phyloP scores from a whole-genome alignment of 2,329 filamentous ascomycete species.

The Talaromyces funiculosus region DNA sequence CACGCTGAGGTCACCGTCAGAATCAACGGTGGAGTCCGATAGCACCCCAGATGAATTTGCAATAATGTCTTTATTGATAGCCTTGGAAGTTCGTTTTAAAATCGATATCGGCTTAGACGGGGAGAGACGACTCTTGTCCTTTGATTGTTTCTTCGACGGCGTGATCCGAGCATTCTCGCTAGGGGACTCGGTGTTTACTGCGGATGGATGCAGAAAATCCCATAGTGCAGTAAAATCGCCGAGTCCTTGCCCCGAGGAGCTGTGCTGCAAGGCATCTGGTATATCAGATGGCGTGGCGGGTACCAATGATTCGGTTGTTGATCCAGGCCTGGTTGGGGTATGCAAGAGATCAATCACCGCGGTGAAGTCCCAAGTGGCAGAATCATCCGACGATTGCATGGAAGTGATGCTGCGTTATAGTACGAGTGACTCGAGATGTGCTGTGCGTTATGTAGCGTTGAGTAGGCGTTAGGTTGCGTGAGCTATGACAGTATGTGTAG shows the following conservation, averaged over 20 bases:
- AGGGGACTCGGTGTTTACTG: neutral
- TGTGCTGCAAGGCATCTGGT: neutral
- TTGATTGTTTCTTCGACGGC: neutral
- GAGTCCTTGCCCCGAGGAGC: slow-evolving; percentile 22
- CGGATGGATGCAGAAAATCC: slow-evolving; percentile 30
- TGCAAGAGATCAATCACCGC: slow-evolving; percentile 41
- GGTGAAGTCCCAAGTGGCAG: slow-evolving; percentile 42
- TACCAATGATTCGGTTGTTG: neutral
- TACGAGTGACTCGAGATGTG: neutral
- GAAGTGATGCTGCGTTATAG: slow-evolving; percentile 14
- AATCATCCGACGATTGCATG: slow-evolving; percentile 27
- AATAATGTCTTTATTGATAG: neutral
- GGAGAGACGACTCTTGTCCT: neutral
- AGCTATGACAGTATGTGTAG: neutral
- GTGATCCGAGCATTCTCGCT: neutral
- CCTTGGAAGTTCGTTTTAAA: slow-evolving; percentile 16
- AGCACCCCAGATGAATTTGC: slow-evolving; percentile 15
- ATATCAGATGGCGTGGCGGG: slow-evolving; percentile 14
- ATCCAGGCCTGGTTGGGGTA: slow-evolving; percentile 23
- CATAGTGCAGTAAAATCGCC: slow-evolving; percentile 43
- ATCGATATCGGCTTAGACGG: slow-evolving; percentile 17
- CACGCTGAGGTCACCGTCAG: slow-evolving; percentile 25
- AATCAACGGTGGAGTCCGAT: slow-evolving; percentile 28
- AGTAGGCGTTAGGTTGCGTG: neutral
- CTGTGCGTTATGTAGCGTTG: neutral